Conservation (phyloP, 257 asterid species). For the Sherardia arvensis region DNA sequence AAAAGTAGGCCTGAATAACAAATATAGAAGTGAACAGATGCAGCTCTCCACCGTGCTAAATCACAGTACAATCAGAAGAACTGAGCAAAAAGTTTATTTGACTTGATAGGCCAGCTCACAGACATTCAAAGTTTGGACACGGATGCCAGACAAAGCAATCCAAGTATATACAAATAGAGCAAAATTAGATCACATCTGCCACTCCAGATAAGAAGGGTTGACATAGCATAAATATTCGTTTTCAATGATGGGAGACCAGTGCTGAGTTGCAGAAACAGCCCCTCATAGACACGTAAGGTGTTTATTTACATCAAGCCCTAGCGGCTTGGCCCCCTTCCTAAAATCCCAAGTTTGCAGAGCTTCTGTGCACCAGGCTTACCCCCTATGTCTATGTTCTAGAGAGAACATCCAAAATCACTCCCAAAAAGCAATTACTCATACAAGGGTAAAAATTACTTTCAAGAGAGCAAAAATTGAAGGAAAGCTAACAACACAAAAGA, state of each 20-base stretch:
- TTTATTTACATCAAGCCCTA: neutral
- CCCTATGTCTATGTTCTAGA: neutral
- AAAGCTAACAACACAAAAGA: neutral
- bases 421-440: neutral
- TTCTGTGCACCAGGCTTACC: neutral
- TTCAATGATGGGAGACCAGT: neutral
- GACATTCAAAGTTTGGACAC: neutral
- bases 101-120: neutral
- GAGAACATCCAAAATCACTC: neutral
- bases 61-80: neutral
- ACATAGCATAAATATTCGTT: conserved; percentile 10
- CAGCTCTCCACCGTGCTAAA: neutral
- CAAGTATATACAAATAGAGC: neutral
- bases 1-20: neutral
- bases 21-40: neutral
- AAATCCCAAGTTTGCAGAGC: neutral
- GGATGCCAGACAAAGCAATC: neutral
- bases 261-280: neutral
- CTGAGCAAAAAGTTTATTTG: too few relatives aligned
- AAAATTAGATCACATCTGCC: neutral
- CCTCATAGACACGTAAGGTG: neutral
- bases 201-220: neutral
- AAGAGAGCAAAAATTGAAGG: neutral
- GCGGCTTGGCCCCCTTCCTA: neutral
- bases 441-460: too few relatives aligned